These are phyloP conservation scores for Cenococcum geophilum DNA, from an alignment of 495 filamentous ascomycete genomes.

Conservation along the genomic window DNA sequence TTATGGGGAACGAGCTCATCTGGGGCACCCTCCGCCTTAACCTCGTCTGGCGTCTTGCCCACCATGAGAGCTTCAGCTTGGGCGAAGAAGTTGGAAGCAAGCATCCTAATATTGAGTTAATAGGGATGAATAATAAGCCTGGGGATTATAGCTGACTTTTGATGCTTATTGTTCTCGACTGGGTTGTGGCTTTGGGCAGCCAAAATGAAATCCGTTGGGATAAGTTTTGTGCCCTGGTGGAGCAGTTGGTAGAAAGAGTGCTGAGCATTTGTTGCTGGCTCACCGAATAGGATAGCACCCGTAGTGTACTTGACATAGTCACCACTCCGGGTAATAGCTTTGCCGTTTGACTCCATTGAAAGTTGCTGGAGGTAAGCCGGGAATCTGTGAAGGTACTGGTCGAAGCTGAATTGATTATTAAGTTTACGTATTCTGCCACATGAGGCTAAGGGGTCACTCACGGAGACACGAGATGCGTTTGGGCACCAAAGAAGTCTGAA, in stretches of 20 bases:
- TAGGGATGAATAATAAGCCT: not conserved
- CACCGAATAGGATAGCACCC: constrained; percentile 88
- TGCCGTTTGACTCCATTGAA: constrained; percentile 99
- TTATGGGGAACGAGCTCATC: constrained; percentile 91
- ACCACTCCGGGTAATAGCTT: constrained; percentile 87
- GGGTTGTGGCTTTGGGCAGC: constrained; percentile 96
- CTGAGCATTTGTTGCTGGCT: constrained; percentile 97
- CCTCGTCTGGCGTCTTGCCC: constrained; percentile 85
- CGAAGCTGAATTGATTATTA: constrained; percentile 55
- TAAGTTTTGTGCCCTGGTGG: constrained; percentile 98
- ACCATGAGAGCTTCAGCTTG: constrained; percentile 98
- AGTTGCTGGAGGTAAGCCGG: constrained; percentile 97
- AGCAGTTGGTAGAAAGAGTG: constrained; percentile 99
- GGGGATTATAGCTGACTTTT: constrained; percentile 51
- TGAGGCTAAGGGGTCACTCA: constrained; percentile 38
- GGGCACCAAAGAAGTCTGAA: constrained; percentile 95
- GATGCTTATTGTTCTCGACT: constrained; percentile 82
- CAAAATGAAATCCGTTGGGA: constrained; percentile 95
- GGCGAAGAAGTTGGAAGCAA: constrained; percentile 97
- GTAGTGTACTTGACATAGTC: constrained; percentile 96
- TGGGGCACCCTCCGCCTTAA: constrained; percentile 80
- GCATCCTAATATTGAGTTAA: constrained; percentile 54
- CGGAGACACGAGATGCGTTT: constrained; percentile 94
- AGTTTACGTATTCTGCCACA: constrained; percentile 1
- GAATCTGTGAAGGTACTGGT: constrained; percentile 98